A percentile compares a stretch with the other conserved stretches of the same genome.
These are phyloP conservation scores for Acacia pycnantha DNA, from an alignment of 331 rosid species.

Conservation along the genomic window DNA sequence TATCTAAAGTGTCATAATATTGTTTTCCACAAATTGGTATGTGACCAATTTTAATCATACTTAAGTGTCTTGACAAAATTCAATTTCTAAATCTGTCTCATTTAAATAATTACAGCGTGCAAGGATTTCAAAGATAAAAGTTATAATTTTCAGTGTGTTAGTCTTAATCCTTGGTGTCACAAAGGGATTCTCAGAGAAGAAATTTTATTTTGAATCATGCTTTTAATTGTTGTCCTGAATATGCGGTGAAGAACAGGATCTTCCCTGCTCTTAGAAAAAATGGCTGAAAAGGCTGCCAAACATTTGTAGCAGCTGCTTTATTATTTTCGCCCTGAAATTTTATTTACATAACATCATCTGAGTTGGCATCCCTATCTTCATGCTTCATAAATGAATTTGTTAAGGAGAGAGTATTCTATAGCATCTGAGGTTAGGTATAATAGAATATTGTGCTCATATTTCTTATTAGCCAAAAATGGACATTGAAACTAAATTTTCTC, in stretches of 20 bases:
- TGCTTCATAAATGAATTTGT: slow-evolving; percentile 6
- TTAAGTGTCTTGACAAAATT: not conserved
- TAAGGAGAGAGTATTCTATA: slow-evolving; percentile 9
- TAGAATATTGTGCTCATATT: not conserved
- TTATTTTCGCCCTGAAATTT: slow-evolving; percentile 1
- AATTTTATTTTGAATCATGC: not conserved
- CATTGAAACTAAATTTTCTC: not conserved
- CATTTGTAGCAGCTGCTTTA: not conserved
- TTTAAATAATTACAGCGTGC: not conserved
- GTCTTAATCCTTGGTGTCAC: slow-evolving; percentile 22
- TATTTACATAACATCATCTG: not conserved
- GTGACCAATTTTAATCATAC: not conserved
- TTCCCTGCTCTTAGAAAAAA: not conserved
- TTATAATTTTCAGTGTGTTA: not conserved
- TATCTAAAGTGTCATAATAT: not conserved
- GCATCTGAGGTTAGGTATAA: slow-evolving; percentile 3
- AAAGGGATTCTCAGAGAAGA: not conserved
- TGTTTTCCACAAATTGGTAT: not conserved
- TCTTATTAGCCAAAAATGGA: not conserved
- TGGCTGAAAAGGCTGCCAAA: not conserved
- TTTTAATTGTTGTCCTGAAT: not conserved
- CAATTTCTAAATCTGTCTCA: not conserved
- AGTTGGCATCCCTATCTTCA: not conserved
- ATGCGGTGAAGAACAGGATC: slow-evolving; percentile 10
- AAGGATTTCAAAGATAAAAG: not conserved